Conservation (phyloP, 192 early-diverging fungal species). For the Obelidium mucronatum region DNA sequence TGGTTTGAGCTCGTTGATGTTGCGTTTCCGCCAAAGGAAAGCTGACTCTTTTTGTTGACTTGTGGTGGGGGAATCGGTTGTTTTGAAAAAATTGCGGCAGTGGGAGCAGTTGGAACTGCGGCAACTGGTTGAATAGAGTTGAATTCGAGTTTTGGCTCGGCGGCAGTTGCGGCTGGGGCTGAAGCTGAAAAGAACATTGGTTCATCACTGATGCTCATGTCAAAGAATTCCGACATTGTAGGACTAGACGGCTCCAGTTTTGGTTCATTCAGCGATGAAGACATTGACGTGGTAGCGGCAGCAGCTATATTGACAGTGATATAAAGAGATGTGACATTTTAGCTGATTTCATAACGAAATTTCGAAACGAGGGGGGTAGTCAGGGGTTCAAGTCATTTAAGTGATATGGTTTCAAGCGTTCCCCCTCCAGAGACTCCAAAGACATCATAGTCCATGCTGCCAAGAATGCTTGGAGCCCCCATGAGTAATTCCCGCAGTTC, state of each 20-base stretch:
- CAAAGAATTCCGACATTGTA: slow-evolving; percentile 19
- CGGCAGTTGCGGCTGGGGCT: neutral
- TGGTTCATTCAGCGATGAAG: no score
- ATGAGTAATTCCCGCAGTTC: no score
- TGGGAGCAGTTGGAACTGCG: neutral
- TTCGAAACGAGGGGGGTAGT: no score
- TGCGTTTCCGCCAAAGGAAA: slow-evolving; percentile 1
- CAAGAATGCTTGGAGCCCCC: no score
- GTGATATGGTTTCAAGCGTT: no score
- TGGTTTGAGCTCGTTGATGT: neutral
- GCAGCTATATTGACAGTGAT: neutral
- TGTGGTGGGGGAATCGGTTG: slow-evolving; percentile 27
- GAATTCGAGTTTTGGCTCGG: neutral
- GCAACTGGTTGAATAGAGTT: neutral
- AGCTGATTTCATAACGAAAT: no score
- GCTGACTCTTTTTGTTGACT: slow-evolving; percentile 16
- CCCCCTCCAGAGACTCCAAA: no score
- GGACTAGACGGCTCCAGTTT: neutral
- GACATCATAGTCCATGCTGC: no score
- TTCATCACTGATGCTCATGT: slow-evolving; percentile 5
- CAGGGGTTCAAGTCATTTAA: no score
- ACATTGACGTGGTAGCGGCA: neutral
- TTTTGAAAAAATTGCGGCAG: slow-evolving; percentile 24
- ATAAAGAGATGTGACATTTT: no score
- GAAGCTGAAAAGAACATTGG: neutral